Conservation (phyloP, 1,284 basidiomycete species). For the Trichosporon ovoides region DNA sequence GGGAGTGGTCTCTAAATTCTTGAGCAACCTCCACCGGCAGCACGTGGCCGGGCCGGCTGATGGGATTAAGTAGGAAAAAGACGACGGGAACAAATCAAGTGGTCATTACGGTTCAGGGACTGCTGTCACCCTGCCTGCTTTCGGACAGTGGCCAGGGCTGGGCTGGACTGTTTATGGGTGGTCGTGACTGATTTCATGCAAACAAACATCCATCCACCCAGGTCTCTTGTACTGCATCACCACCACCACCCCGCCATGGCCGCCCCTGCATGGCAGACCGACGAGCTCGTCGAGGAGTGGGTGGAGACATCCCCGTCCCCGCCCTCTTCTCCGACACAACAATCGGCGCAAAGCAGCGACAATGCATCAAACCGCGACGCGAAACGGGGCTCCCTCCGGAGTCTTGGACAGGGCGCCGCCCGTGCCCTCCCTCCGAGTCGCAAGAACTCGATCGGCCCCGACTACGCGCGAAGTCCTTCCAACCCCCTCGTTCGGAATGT, state of each 20-base stretch:
- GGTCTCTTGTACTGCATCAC: constrained; percentile 14
- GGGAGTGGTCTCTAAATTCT: constrained; percentile 8
- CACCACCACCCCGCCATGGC: constrained; percentile 16
- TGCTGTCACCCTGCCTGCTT: neutral
- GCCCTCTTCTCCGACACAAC: constrained; percentile 59
- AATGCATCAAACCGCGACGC: constrained; percentile 12
- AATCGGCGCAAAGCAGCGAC: constrained; percentile 45
- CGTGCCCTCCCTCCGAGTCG: constrained; percentile 28
- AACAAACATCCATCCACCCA: constrained; percentile 8
- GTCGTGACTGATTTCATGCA: constrained; percentile 18
- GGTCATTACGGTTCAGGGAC: neutral
- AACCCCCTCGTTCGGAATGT: constrained; percentile 17
- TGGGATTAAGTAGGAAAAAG: neutral
- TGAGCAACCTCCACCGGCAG: constrained; percentile 10
- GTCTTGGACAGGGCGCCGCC: constrained; percentile 33
- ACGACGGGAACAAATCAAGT: neutral
- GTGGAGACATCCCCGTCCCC: constrained; percentile 54
- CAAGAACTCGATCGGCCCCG: constrained; percentile 6
- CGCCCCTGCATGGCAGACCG: constrained; percentile 67
- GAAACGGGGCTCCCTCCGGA: constrained; percentile 40
- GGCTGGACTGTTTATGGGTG: neutral
- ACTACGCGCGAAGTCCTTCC: constrained; percentile 12
- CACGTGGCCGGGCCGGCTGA: neutral
- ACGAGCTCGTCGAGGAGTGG: constrained; percentile 73
- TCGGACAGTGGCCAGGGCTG: too few species aligned